These are phyloP conservation scores for Articulospora tetracladia DNA, from an alignment of 495 filamentous ascomycete genomes.

Conservation along the genomic window DNA sequence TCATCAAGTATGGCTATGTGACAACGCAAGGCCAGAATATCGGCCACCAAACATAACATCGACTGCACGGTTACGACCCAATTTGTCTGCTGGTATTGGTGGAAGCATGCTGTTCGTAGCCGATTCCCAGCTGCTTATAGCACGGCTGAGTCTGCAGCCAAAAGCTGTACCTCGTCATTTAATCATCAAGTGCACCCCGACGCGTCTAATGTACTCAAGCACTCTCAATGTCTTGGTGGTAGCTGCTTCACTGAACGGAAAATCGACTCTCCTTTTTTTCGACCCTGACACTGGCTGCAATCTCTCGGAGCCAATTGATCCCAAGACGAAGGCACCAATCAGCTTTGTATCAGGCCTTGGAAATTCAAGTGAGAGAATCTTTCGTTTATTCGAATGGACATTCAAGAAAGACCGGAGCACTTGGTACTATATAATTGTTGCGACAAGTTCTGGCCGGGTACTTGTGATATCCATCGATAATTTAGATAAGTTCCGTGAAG, in stretches of 20 bases:
- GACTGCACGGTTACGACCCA: slow-evolving; percentile 7
- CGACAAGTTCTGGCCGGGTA: slow-evolving; percentile 37
- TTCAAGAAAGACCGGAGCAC: slow-evolving; percentile 32
- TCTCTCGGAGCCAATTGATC: slow-evolving; percentile 36
- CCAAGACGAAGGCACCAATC: slow-evolving; percentile 24
- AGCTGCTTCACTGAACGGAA: slow-evolving; percentile 36
- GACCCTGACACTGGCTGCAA: slow-evolving; percentile 43
- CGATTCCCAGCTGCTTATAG: slow-evolving; percentile 44
- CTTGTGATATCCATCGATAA: slow-evolving; percentile 38
- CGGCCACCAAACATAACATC: slow-evolving; percentile 20
- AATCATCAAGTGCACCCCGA: slow-evolving; percentile 43
- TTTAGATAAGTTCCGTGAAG: slow-evolving; percentile 9
- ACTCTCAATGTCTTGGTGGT: slow-evolving; percentile 47
- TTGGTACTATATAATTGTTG: slow-evolving; percentile 43
- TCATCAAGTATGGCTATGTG: slow-evolving; percentile 24
- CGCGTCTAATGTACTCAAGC: slow-evolving; percentile 49
- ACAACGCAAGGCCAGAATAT: slow-evolving; percentile 12
- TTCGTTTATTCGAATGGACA: slow-evolving; percentile 42
- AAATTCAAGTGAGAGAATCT: slow-evolving; percentile 33
- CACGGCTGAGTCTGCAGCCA: slow-evolving; percentile 40
- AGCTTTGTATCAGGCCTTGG: slow-evolving; percentile 40
- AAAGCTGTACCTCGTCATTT: slow-evolving; percentile 51
- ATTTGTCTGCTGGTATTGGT: slow-evolving; percentile 4
- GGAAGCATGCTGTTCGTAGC: slow-evolving; percentile 15
- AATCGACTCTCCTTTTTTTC: slow-evolving; percentile 40